A percentile compares a stretch with the other conserved stretches of the same genome.
These are phyloP conservation scores for Beauveria medogensis DNA, from an alignment of 2,329 filamentous ascomycete species.

Conservation along the genomic window DNA sequence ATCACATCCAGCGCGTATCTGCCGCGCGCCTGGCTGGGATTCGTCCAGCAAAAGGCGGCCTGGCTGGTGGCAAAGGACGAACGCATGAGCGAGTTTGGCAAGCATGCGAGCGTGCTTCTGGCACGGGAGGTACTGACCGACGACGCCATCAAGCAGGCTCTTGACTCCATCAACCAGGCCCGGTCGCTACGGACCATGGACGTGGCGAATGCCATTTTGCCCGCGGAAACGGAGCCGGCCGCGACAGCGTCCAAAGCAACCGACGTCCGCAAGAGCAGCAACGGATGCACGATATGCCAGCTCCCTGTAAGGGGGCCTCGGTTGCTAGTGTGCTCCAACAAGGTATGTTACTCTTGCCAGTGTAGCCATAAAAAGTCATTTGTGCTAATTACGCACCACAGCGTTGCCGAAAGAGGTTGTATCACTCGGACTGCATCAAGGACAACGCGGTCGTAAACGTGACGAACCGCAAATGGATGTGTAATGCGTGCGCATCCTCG, in stretches of 20 bases:
- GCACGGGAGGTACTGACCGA: slow-evolving; percentile 40
- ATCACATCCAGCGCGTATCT: slow-evolving; percentile 45
- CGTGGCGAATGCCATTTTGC: background rate
- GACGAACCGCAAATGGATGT: slow-evolving; percentile 32
- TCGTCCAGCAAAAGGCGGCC: slow-evolving; percentile 39
- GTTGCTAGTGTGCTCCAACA: slow-evolving; percentile 42
- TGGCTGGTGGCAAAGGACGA: slow-evolving; percentile 44
- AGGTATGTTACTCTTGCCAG: slow-evolving; percentile 27
- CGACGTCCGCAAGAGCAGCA: slow-evolving; percentile 33
- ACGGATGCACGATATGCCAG: slow-evolving; percentile 40
- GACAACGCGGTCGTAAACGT: slow-evolving; percentile 28
- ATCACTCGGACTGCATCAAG: slow-evolving; percentile 40
- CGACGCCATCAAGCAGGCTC: slow-evolving; percentile 33
- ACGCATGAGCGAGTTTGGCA: slow-evolving; percentile 46
- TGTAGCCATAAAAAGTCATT: background rate
- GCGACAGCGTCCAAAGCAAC: slow-evolving; percentile 21
- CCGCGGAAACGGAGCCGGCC: background rate
- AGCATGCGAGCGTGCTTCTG: slow-evolving; percentile 44
- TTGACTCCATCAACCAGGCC: slow-evolving; percentile 35
- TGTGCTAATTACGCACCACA: slow-evolving; percentile 20
- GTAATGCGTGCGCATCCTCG: slow-evolving; percentile 31
- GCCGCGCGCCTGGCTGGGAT: slow-evolving; percentile 42
- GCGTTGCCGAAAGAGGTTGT: slow-evolving; percentile 36
- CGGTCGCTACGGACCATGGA: slow-evolving; percentile 17
- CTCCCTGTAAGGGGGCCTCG: slow-evolving; percentile 39